Evolutionary conservation across 805 yeast species (phyloP).

Genomic region (Yamadazyma paraphyllophila): DNA sequence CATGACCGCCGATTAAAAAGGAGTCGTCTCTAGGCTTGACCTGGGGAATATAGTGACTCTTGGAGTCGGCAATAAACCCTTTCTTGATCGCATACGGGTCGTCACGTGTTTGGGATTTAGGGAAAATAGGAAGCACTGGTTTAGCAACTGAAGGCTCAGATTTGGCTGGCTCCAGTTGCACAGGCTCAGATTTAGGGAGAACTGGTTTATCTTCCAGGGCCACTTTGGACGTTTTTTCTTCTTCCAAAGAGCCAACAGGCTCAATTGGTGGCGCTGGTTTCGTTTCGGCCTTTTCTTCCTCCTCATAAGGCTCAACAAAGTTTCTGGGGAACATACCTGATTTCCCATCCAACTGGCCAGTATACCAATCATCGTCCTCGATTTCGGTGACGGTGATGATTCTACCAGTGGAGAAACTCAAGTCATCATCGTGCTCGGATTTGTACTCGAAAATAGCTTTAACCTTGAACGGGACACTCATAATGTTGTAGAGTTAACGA

Average conservation of each 20-base stretch:
- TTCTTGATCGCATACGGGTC: constrained; percentile 53
- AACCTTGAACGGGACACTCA: constrained; percentile 57
- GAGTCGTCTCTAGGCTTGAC: constrained; percentile 40
- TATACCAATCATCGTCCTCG: constrained; percentile 92
- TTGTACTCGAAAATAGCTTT: constrained; percentile 65
- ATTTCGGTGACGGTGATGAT: constrained; percentile 69
- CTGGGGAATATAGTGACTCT: constrained; percentile 59
- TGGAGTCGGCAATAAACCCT: constrained; percentile 54
- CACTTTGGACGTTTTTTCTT: no score
- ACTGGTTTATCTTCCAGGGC: no score
- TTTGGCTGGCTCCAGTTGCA: not conserved
- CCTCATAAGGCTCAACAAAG: constrained; percentile 55
- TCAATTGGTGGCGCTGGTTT: constrained; percentile 7
- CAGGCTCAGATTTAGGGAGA: not conserved
- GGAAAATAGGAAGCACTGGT: constrained; percentile 5
- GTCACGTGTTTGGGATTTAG: constrained; percentile 26
- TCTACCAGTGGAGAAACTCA: constrained; percentile 67
- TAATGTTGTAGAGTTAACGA: not conserved
- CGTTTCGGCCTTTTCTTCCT: not conserved
- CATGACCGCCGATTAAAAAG: constrained; percentile 26
- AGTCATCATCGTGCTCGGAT: constrained; percentile 73
- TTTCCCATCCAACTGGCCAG: constrained; percentile 63
- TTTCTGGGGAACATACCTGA: constrained; percentile 86
- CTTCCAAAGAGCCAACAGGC: constrained; percentile 4
- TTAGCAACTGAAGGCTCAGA: not conserved